Base-by-base conservation (phyloP, 2,329 filamentous ascomycete species). In the Trichoderma citrinoviride region DNA sequence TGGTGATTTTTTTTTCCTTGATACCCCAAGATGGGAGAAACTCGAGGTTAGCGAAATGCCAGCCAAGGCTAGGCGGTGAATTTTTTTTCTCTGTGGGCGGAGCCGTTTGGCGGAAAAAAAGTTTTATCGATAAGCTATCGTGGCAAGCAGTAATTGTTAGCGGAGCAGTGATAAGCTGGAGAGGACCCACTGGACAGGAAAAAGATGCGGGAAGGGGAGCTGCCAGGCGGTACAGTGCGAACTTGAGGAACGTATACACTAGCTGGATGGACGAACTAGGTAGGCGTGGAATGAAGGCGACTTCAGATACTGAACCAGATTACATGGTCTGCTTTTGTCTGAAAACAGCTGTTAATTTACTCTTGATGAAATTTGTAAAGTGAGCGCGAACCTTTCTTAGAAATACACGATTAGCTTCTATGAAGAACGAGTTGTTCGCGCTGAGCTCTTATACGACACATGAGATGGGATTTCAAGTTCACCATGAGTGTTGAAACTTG, bases 31-130 rank as follows among this genome's bases (percentile, higher is more conserved):
- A 70, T 68, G 66, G 65, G 68, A 68, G 61, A 61, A 65, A 72
- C 64, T 66, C 5, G 27, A 60, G 56, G 65, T 65, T 68, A 67
- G 67, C 71, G 57, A 66, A 68, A 71, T 66, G 66, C 66, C 67
- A 69, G 68, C 70, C 70, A 61, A 65, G 66, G 66, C 70, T 52
- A 66, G 69, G 72, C 73, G 73, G 73, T 75, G 71, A 74, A 73
- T 76, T 76, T 75, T 74, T 72, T 68, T 63, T 68, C 62, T 54
- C 54, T 46, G 71, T 71, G 69, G 71, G 70, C 68, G 69, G 68
- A 67, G 66, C 60, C 64, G 10, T 50, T 67, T 56, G 37, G 64
- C 67, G 64, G 67, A 37, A 56, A 65, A 58, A 52, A 49, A 44
- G 49, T 43, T 55, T 70, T 71, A 73, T 73, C 72, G 72, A 73